Evolutionary conservation across 1,284 basidiomycete genomes (phyloP).

Genomic region (Ganoderma sinense): DNA sequence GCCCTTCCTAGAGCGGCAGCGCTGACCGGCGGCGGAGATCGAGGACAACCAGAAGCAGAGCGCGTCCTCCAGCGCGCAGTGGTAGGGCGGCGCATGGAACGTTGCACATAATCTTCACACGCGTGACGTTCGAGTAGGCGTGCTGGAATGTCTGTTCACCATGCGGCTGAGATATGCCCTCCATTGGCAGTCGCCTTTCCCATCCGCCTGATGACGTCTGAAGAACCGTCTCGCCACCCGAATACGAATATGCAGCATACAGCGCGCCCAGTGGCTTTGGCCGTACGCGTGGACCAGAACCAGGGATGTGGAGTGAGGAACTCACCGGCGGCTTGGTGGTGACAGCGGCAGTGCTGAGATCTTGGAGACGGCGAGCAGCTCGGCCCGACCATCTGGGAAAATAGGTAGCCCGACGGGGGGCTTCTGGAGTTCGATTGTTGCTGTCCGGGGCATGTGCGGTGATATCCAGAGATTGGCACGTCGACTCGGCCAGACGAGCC

Average conservation of each 20-base stretch:
- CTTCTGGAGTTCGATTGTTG: slow-evolving; percentile 5
- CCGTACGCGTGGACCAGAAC: background rate
- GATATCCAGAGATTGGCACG: slow-evolving; percentile 3
- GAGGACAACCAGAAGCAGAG: background rate
- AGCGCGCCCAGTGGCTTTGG: background rate
- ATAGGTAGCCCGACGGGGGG: background rate
- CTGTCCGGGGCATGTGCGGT: slow-evolving; percentile 1
- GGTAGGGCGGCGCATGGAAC: background rate
- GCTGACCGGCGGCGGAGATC: background rate
- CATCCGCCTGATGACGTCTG: background rate
- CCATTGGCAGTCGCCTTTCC: background rate
- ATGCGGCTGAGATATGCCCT: background rate
- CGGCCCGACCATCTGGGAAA: slow-evolving; percentile 1
- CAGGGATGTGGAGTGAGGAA: background rate
- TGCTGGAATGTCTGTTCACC: background rate
- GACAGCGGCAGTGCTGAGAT: slow-evolving; percentile 5
- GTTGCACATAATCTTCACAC: background rate
- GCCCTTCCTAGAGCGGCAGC: background rate
- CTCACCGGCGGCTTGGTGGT: slow-evolving; percentile 1
- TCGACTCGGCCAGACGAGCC: background rate
- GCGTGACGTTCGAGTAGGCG: background rate
- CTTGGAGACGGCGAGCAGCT: background rate
- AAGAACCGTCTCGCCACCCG: background rate
- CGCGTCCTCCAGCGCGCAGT: background rate
- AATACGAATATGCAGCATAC: background rate